Conservation (phyloP, 768 basidiomycete species). For the Chiua virens region DNA sequence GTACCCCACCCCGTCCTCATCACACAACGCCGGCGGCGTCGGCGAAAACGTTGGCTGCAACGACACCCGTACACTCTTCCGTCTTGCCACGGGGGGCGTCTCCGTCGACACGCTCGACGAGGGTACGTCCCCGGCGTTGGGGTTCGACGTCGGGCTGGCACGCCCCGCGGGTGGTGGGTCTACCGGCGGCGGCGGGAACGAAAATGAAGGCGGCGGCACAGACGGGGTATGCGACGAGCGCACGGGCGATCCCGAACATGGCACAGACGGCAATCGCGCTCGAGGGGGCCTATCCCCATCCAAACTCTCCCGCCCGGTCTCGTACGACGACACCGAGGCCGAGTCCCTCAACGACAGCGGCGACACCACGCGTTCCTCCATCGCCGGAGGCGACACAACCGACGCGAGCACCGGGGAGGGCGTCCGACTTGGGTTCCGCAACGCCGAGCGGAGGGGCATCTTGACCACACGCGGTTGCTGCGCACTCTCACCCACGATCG, state of each 20-base stretch:
- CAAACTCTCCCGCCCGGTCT: slow-evolving; percentile 60
- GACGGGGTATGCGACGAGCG: no score
- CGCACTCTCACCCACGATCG: background rate
- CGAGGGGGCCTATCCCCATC: slow-evolving; percentile 22
- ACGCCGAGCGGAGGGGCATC: slow-evolving; percentile 60
- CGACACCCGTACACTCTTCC: slow-evolving; percentile 79
- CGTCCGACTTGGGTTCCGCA: slow-evolving; percentile 53
- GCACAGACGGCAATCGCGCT: background rate
- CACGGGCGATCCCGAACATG: background rate
- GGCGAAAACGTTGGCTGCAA: slow-evolving; percentile 74
- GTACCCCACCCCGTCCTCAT: slow-evolving; percentile 40
- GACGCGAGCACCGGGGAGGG: slow-evolving; percentile 42
- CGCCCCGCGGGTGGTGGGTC: slow-evolving; percentile 3
- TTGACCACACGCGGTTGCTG: slow-evolving; percentile 29
- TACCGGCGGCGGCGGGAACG: slow-evolving; percentile 16
- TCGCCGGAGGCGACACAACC: background rate
- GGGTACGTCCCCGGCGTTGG: background rate
- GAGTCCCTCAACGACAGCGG: slow-evolving; percentile 15
- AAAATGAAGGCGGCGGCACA: background rate
- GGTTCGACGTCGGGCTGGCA: no score
- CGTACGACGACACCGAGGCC: slow-evolving; percentile 55
- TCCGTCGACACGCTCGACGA: slow-evolving; percentile 19
- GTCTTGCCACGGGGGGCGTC: slow-evolving; percentile 24
- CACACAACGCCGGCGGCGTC: slow-evolving; percentile 63
- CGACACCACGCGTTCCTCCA: background rate